Conservation (phyloP, 2,329 filamentous ascomycete species). For the Amylocarpus encephaloides region DNA sequence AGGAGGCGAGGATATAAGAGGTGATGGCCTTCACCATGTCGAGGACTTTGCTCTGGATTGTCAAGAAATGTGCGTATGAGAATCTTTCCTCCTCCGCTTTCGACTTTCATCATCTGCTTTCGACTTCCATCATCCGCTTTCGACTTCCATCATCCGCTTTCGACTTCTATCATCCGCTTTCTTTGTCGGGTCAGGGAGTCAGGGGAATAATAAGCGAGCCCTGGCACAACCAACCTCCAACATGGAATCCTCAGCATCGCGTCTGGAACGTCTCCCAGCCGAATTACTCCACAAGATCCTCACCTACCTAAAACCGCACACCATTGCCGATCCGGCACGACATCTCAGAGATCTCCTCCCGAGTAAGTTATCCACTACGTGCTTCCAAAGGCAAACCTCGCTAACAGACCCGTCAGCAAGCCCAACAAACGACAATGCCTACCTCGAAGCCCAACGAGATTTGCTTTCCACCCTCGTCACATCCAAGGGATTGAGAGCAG, state of each 20-base stretch:
- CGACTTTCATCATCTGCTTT: too few species aligned
- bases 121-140: not conserved
- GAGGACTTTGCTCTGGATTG: not conserved
- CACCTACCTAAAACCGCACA: not conserved
- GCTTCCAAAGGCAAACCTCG: not conserved
- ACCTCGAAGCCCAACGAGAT: not conserved
- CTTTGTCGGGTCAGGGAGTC: not conserved
- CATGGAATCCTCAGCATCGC: not conserved
- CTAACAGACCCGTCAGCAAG: not conserved
- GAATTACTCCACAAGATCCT: slow-evolving; percentile 4
- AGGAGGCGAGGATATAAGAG: not conserved
- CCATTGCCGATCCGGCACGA: not conserved
- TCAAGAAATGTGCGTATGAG: not conserved
- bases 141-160: not conserved
- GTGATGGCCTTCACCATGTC: not conserved
- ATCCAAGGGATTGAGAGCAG: not conserved
- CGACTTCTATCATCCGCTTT: not conserved
- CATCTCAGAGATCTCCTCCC: not conserved
- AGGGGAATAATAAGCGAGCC: too few species aligned
- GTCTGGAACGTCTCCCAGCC: not conserved
- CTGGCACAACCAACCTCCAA: not conserved
- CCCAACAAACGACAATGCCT: not conserved
- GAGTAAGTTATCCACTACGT: not conserved
- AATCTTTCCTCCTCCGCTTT: too few species aligned
- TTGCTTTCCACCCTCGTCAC: not conserved